These are phyloP conservation scores for Botrytis squamosa DNA, from an alignment of 2,329 filamentous ascomycete genomes.

Conservation along the genomic window DNA sequence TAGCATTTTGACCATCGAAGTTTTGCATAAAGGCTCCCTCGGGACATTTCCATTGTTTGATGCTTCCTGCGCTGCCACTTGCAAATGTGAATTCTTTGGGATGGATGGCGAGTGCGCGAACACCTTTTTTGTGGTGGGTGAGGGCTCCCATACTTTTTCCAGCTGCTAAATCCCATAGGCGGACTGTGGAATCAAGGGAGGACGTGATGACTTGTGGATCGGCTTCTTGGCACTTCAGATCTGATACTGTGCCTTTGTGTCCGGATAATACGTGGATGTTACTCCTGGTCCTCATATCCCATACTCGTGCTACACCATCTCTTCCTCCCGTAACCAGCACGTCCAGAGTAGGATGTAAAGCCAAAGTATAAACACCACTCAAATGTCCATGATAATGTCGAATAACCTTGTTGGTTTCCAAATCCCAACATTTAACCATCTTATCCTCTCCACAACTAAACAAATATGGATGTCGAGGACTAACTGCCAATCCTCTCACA, in stretches of 20 bases:
- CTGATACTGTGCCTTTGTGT: slow-evolving; percentile 86
- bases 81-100: slow-evolving; percentile 96
- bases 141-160: slow-evolving; percentile 95
- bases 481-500: slow-evolving; percentile 87
- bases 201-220: slow-evolving; percentile 93
- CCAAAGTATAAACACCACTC: slow-evolving; percentile 89
- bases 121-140: slow-evolving; percentile 98
- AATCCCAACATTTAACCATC: slow-evolving; percentile 99
- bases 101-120: slow-evolving; percentile 79
- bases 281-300: slow-evolving; percentile 96
- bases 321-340: slow-evolving; percentile 92
- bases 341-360: slow-evolving; percentile 91
- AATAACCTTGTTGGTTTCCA: slow-evolving; percentile 99
- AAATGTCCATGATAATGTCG: slow-evolving; percentile 96
- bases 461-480: slow-evolving; percentile 89
- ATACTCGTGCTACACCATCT: slow-evolving; percentile 91
- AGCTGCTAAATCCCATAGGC: slow-evolving; percentile 93
- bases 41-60: slow-evolving; percentile 99
- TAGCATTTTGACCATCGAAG: slow-evolving; percentile 92
- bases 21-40: slow-evolving; percentile 99
- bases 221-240: slow-evolving; percentile 89
- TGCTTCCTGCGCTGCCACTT: slow-evolving; percentile 83
- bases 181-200: slow-evolving; percentile 88
- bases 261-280: slow-evolving; percentile 93
- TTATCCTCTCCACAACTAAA: slow-evolving; percentile 99